Conservation (phyloP, 2,329 filamentous ascomycete species). For the Ceratocystis eucalypticola region DNA sequence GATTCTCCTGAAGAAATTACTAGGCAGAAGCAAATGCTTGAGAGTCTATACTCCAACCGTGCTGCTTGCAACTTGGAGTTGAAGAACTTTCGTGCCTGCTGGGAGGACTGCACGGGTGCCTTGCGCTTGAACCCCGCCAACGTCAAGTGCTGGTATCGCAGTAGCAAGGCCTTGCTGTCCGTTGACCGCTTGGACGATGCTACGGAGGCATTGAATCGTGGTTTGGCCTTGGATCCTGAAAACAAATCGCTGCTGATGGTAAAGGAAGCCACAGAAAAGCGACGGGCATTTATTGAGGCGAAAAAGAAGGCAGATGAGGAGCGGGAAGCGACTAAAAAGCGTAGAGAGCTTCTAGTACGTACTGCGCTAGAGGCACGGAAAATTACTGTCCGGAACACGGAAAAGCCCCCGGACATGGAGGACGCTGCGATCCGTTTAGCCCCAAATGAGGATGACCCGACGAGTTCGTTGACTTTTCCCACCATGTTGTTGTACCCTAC, state of each 20-base stretch:
- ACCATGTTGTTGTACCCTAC: constrained; percentile 74
- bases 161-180: constrained; percentile 60
- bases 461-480: constrained; percentile 64
- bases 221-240: constrained; percentile 54
- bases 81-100: constrained; percentile 77
- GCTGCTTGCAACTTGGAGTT: constrained; percentile 82
- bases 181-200: constrained; percentile 71
- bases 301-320: constrained; percentile 43
- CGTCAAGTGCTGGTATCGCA: constrained; percentile 84
- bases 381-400: constrained; percentile 53
- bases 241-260: constrained; percentile 56
- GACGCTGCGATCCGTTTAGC: constrained; percentile 60
- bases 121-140: constrained; percentile 68
- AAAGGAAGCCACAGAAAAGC: constrained; percentile 47
- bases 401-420: constrained; percentile 70
- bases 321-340: constrained; percentile 39
- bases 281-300: constrained; percentile 41
- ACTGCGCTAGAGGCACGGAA: constrained; percentile 55
- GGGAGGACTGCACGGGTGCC: constrained; percentile 67
- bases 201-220: constrained; percentile 60
- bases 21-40: constrained; percentile 51
- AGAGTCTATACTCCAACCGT: constrained; percentile 71
- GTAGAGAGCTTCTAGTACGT: constrained; percentile 47
- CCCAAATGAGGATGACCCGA: constrained; percentile 48
- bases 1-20: constrained; percentile 42